Conservation (phyloP, 2,329 filamentous ascomycete genomes). For the Talaromyces albobiverticillius region DNA sequence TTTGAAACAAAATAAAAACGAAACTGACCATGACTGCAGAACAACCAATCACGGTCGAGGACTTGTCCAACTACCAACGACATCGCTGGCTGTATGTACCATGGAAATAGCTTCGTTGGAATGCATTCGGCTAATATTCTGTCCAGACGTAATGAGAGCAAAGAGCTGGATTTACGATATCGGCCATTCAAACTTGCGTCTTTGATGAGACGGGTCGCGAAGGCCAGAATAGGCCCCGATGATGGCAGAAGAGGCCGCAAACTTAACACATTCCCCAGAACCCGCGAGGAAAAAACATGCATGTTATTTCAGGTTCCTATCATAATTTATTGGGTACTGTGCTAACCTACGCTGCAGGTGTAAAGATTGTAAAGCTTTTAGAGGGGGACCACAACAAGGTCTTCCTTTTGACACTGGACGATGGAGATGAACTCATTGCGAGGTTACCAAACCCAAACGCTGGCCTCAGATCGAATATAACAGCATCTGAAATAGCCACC, state of each 20-base stretch:
- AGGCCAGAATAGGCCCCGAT: not conserved
- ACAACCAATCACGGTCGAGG: slow-evolving; percentile 19
- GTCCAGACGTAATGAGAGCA: slow-evolving; percentile 22
- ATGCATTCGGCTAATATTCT: slow-evolving; percentile 13
- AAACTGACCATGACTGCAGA: slow-evolving; percentile 11
- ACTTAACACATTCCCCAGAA: too few species aligned
- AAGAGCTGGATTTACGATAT: slow-evolving; percentile 26
- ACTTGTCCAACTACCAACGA: slow-evolving; percentile 26
- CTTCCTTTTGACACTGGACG: slow-evolving; percentile 24
- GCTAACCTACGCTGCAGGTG: slow-evolving; percentile 6
- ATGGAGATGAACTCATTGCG: slow-evolving; percentile 20
- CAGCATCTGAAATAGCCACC: slow-evolving; percentile 26
- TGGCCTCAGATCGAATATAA: slow-evolving; percentile 20
- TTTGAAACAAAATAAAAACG: not conserved
- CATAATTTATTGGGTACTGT: not conserved
- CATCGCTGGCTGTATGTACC: slow-evolving; percentile 26
- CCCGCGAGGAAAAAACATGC: too few species aligned
- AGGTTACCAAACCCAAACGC: slow-evolving; percentile 19
- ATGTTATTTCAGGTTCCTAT: not conserved
- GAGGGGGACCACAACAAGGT: slow-evolving; percentile 27
- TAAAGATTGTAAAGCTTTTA: slow-evolving; percentile 22
- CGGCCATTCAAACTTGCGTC: slow-evolving; percentile 24
- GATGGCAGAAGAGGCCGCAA: too few species aligned
- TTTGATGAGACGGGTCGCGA: slow-evolving; percentile 20
- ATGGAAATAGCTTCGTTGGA: not conserved